phyloP scores from a whole-genome alignment of 2,329 filamentous ascomycete genomes.

The Truncatella angustata region DNA sequence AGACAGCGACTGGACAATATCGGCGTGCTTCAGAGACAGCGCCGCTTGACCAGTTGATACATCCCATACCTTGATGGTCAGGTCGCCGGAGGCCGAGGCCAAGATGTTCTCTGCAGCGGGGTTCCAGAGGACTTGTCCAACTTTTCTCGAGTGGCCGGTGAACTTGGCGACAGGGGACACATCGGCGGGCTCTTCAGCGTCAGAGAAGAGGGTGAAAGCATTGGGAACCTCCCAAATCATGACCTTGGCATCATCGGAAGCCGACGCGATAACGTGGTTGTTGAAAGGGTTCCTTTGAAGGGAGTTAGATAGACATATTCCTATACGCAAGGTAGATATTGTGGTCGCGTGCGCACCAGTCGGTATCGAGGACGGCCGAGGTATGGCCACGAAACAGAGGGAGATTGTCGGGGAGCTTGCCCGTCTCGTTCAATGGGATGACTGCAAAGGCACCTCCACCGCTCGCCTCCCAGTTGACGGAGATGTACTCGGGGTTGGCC shows the following conservation, averaged over 20 bases:
- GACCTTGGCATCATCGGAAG: conserved; percentile 94
- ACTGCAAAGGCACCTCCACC: conserved; percentile 97
- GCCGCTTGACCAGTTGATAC: conserved; percentile 73
- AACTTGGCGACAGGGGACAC: conserved; percentile 80
- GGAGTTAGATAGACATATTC: conserved; percentile 26
- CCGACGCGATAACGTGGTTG: conserved; percentile 87
- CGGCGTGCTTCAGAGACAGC: conserved; percentile 77
- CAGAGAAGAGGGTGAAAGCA: conserved; percentile 78
- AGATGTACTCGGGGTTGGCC: conserved; percentile 93
- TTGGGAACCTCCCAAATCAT: conserved; percentile 95
- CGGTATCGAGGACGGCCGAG: conserved; percentile 91
- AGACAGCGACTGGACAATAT: conserved; percentile 92
- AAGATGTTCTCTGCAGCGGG: conserved; percentile 93
- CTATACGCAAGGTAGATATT: conserved; percentile 12
- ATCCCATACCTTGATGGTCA: conserved; percentile 95
- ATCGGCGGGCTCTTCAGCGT: conserved; percentile 80
- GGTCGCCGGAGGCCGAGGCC: conserved; percentile 91
- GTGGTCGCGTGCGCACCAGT: conserved; percentile 65
- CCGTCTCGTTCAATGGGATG: conserved; percentile 84
- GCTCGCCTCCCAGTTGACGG: conserved; percentile 97
- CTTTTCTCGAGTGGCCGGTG: conserved; percentile 87
- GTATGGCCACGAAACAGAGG: conserved; percentile 96
- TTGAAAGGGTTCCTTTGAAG: conserved; percentile 85
- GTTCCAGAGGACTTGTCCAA: conserved; percentile 97
- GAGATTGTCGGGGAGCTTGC: conserved; percentile 87